Conservation (phyloP, 108 stramenopile genomes). For the Cyclostephanos tholiformis region DNA sequence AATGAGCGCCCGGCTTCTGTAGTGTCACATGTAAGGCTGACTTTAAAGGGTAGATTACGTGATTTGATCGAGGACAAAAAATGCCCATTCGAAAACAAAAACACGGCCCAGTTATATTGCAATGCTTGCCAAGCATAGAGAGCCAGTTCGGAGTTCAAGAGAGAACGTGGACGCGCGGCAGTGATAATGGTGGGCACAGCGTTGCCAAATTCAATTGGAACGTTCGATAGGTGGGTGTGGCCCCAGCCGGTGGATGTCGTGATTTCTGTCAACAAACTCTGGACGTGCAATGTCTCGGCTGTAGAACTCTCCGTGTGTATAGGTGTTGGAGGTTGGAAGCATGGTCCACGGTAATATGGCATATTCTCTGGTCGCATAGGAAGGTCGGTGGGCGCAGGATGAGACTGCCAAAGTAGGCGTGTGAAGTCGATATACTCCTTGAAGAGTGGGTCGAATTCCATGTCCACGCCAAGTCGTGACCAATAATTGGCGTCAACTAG, state of each 20-base stretch:
- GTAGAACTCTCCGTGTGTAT: background rate
- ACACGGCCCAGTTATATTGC: background rate
- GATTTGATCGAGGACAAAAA: background rate
- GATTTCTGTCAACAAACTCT: too few relatives aligned
- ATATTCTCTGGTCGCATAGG: slow-evolving; percentile 3
- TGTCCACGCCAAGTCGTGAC: background rate
- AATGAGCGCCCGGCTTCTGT: too few relatives aligned
- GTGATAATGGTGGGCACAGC: background rate
- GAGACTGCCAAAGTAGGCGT: too few relatives aligned
- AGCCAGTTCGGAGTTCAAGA: background rate
- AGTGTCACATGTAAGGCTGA: background rate
- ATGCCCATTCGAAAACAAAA: too few relatives aligned
- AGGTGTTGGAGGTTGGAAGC: background rate
- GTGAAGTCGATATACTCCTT: too few relatives aligned
- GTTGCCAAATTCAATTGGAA: background rate
- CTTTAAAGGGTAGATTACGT: background rate
- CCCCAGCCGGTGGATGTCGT: too few relatives aligned
- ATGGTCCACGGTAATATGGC: background rate
- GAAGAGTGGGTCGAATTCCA: too few relatives aligned
- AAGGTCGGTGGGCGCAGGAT: too few relatives aligned
- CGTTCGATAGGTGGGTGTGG: background rate
- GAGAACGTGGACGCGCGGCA: background rate
- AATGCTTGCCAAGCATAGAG: background rate
- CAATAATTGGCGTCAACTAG: background rate
- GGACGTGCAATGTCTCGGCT: too few relatives aligned